Base-by-base conservation (phyloP, 2,329 filamentous ascomycete genomes). In the Trichoderma sp. region DNA sequence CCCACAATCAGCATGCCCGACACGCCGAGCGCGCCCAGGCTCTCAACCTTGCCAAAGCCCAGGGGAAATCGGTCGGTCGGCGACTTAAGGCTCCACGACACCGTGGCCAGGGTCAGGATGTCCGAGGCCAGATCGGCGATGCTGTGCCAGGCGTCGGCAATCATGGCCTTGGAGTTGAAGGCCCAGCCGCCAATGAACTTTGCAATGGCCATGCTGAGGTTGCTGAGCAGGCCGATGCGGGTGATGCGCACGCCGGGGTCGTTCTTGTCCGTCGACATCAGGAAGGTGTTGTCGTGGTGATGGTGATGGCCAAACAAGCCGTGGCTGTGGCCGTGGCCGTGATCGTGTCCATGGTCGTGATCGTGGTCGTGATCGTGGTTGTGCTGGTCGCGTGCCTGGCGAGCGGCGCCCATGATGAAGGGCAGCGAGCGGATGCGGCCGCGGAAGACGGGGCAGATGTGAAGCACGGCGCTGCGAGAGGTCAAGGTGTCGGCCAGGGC, bases 1-100 rank as follows among this genome's bases (percentile, higher is more conserved):
- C 96, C 96, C 62, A 91, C 90, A 2, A 99, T 88, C 77, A 99
- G 86, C 83, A 99, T 92, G 74, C 94, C 91, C 76, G 95, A 98
- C 39, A 99, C 96, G 18, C 95, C 96, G 72, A 99, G 84, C 26
- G 94, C 96, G 24, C 96, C 96, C 79, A 99, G 84, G 78, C 94
- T 97, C 85, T 99, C 96, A n/a, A 99, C 89, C 84, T 99, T 99
- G 79, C 96, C 96, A 80, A 97, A 99, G 2, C 96, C 96, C 77
- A 91, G 90, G 2, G 96, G 96, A 79, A 97, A 99, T 53, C 88
- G 88, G 70, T 92, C 88, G 12, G 93, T 93, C 0, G 96, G 94
- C 6, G 93, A 91, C 77, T 92, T 94, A 73, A 98, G 84, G 73
- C 95, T 97, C 90, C 93, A 97, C 24, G 95, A 95, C 61, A 99